Evolutionary conservation across 164 flowering plant species (phyloP), one percentile per base, ranked within the genome.

Genomic region (Kingdonia uniflora): DNA sequence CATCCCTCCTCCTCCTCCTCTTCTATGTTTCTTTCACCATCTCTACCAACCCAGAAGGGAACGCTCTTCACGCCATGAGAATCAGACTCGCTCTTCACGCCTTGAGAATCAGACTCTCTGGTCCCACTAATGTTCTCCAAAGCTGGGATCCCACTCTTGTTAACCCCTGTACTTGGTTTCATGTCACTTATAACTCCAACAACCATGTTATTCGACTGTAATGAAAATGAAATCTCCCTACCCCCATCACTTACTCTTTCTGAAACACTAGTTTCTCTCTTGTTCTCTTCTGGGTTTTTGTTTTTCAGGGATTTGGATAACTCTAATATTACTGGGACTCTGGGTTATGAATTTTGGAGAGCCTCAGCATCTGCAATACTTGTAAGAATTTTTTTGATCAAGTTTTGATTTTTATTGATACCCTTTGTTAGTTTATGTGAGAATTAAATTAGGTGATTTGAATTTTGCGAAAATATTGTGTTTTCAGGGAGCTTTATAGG

Each of bases 61-160:
- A 82, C 59, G 90, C 86, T 55, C 64, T 87, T 41, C 76, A 75
- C 69, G 73, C 78, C 49, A 50, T 87, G 57, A 80, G 84, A 61
- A 76, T 52, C n/a, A n/a, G n/a, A n/a, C n/a, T n/a, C n/a, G n/a
- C n/a, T n/a, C n/a, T n/a, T n/a, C n/a, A n/a, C n/a, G n/a, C n/a
- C n/a, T n/a, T n/a, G n/a, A n/a, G n/a, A n/a, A n/a, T n/a, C 54
- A 76, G 68, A 54, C 76, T 87, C 2, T 61, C 76, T 4, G 96
- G 85, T 68, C 94, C 90, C 17, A 75, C 49, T 8, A 78, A 82
- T 63, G 90, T 85, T 57, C 61, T 87, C 25, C 86, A 82, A 70
- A 87, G 94, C 67, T 87, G 96, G 96, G 90, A 87, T 70, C 90
- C 94, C 1, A 77, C 89, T n/a, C 78, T 87, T 42, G 96, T 87